Evolutionary conservation across 768 basidiomycete species (phyloP).

Genomic region (Lentinus tigrinus): DNA sequence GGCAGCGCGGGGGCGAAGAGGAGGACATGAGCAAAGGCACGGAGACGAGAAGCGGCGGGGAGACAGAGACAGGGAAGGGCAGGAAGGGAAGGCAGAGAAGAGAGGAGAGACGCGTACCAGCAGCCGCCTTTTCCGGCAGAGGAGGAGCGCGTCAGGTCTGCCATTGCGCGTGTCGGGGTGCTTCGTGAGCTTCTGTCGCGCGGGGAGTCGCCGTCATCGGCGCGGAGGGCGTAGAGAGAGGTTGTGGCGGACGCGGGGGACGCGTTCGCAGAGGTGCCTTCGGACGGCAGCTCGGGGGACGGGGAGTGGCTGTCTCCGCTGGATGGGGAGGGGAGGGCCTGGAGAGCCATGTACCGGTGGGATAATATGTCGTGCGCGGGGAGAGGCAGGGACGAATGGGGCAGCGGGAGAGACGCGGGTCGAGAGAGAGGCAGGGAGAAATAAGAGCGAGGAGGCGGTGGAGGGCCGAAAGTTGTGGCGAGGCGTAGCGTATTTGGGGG

Average conservation of each 20-base stretch:
- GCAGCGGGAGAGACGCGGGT: neutral
- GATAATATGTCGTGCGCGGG: neutral
- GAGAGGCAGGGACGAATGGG: neutral
- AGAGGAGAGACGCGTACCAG: conserved; percentile 53
- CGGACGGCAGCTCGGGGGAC: conserved; percentile 21
- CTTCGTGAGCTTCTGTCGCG: conserved; percentile 32
- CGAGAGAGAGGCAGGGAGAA: conserved; percentile 6
- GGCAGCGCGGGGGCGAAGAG: conserved; percentile 1
- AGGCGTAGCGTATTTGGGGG: conserved; percentile 20
- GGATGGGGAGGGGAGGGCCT: conserved; percentile 14
- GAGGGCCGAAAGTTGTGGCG: conserved; percentile 20
- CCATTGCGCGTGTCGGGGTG: conserved; percentile 47
- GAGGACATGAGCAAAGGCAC: neutral
- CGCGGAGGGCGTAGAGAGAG: conserved; percentile 14
- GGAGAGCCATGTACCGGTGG: conserved; percentile 22
- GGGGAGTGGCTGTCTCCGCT: conserved; percentile 21
- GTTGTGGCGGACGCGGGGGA: conserved; percentile 19
- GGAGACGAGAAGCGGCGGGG: neutral
- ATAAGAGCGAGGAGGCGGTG: conserved; percentile 18
- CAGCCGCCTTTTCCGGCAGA: conserved; percentile 73
- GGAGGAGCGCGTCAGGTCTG: conserved; percentile 31
- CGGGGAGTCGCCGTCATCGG: conserved; percentile 21
- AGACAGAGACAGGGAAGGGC: neutral
- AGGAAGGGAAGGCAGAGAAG: neutral
- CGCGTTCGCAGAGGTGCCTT: conserved; percentile 18